Conservation (phyloP, 164 flowering plant species). For the grape (Vitis vinifera) region DNA sequence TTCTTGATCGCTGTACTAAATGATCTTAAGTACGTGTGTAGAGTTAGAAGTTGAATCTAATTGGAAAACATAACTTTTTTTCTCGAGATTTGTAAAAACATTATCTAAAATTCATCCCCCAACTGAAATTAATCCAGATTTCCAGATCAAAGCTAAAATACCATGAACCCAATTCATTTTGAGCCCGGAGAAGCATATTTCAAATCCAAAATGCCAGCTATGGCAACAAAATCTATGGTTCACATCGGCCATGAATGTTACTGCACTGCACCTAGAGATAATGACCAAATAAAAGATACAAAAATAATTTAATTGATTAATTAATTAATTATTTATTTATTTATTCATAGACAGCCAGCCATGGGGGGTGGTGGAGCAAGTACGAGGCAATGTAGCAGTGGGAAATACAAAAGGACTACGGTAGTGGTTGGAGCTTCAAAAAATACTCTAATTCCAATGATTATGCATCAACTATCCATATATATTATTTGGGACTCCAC, state of each 20-base stretch:
- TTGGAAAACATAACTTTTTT: too few species aligned
- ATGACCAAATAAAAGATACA: neutral
- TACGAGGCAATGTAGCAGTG: neutral
- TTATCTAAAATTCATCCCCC: too few species aligned
- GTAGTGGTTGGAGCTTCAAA: neutral
- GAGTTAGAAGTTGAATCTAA: too few species aligned
- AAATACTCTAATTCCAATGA: neutral
- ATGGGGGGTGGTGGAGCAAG: slow-evolving; percentile 10
- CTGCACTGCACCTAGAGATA: slow-evolving; percentile 9
- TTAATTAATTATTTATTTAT: too few species aligned
- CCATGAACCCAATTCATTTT: too few species aligned
- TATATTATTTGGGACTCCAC: slow-evolving; percentile 7
- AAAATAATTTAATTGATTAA: neutral
- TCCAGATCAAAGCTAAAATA: too few species aligned
- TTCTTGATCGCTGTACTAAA: too few species aligned
- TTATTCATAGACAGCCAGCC: neutral
- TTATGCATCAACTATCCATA: neutral
- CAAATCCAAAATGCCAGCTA: slow-evolving; percentile 5
- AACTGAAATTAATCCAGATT: too few species aligned
- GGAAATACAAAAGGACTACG: neutral
- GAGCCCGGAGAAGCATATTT: too few species aligned
- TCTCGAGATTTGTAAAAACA: too few species aligned
- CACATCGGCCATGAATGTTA: neutral
- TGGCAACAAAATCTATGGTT: neutral
- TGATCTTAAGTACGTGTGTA: too few species aligned